Percentiles rank a stretch among this genome's conserved stretches.
Evolutionary conservation across 768 basidiomycete genomes (phyloP).

Genomic region (Neoboletus subvelutipes): DNA sequence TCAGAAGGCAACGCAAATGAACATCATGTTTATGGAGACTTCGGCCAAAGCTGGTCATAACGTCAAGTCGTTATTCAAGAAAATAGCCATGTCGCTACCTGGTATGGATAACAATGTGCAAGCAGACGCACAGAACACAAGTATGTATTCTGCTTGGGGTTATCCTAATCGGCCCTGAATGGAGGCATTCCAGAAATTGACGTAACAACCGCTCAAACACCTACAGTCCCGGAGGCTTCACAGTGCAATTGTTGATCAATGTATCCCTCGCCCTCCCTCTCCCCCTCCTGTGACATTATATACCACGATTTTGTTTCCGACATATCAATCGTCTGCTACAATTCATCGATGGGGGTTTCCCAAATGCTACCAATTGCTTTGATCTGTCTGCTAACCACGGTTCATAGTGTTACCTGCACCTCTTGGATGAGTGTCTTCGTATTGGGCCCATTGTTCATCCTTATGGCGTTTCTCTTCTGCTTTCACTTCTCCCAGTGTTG

Average conservation of each 20-base stretch:
- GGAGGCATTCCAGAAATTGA: constrained; percentile 70
- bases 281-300: constrained; percentile 20
- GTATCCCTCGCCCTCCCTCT: neutral
- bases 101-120: constrained; percentile 88
- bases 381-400: constrained; percentile 49
- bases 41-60: constrained; percentile 99
- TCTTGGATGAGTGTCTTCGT: constrained; percentile 78
- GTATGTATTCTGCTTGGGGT: constrained; percentile 30
- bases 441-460: constrained; percentile 91
- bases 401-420: constrained; percentile 99
- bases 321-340: constrained; percentile 20
- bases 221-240: constrained; percentile 82
- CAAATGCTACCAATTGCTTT: constrained; percentile 9
- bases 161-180: constrained; percentile 5
- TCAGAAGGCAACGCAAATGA: constrained; percentile 82
- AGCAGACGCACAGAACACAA: constrained; percentile 51
- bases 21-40: constrained; percentile 99
- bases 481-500: constrained; percentile 61
- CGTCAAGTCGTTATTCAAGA: constrained; percentile 98
- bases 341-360: constrained; percentile 8
- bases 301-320: constrained; percentile 30
- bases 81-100: constrained; percentile 97
- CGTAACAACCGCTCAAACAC: constrained; percentile 69
- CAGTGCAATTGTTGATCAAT: constrained; percentile 80
- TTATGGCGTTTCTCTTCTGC: constrained; percentile 76